Conservation (phyloP, 352 stramenopile species). For the Peronospora tabacina region DNA sequence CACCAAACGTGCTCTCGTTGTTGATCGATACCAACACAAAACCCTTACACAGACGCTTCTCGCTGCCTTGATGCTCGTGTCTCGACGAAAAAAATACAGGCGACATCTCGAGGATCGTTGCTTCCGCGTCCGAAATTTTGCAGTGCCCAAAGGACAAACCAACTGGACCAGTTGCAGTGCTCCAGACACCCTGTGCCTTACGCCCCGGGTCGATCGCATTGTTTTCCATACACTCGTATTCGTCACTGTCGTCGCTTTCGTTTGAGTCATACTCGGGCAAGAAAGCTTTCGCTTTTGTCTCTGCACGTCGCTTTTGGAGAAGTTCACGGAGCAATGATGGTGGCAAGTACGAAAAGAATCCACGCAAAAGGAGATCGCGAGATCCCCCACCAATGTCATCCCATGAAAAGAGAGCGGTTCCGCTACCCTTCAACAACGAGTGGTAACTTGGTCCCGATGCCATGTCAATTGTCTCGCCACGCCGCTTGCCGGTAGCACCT, state of each 20-base stretch:
- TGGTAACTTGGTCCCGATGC: constrained; percentile 32
- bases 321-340: constrained; percentile 40
- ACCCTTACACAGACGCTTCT: constrained; percentile 58
- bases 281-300: constrained; percentile 19
- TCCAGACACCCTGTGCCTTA: constrained; percentile 62
- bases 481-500: constrained; percentile 25
- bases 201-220: constrained; percentile 32
- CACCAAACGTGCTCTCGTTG: constrained; percentile 67
- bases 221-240: constrained; percentile 24
- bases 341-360: constrained; percentile 57
- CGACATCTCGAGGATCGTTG: constrained; percentile 56
- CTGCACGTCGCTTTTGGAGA: constrained; percentile 23
- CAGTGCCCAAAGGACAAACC: constrained; percentile 47
- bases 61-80: constrained; percentile 25
- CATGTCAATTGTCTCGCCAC: constrained; percentile 43
- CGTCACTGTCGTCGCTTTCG: constrained; percentile 21
- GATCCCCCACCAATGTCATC: constrained; percentile 55
- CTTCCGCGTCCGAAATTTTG: constrained; percentile 52
- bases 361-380: constrained; percentile 52
- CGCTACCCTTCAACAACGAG: constrained; percentile 20
- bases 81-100: constrained; percentile 58
- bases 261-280: constrained; percentile 16
- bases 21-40: constrained; percentile 74
- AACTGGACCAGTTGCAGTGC: constrained; percentile 44
- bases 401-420: constrained; percentile 42